phyloP scores from a whole-genome alignment of 202 grass and related monocot species.

The Setaria italica region DNA sequence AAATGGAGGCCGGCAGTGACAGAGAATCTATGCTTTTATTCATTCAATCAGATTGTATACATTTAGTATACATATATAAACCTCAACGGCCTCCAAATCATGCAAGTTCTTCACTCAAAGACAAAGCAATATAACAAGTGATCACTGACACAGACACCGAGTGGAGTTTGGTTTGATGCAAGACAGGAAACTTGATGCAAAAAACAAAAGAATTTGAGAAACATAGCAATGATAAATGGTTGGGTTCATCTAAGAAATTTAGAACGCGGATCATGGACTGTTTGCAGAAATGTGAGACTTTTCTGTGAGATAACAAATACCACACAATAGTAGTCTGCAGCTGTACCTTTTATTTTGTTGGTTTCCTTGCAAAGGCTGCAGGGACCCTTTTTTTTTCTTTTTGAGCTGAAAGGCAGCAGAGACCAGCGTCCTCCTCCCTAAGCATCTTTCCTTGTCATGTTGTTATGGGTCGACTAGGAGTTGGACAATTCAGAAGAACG shows the following conservation, averaged over 20 bases:
- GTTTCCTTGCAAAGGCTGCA: neutral
- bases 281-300: neutral
- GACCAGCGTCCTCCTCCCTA: neutral
- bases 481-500: slow-evolving; percentile 8
- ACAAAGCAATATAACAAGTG: neutral
- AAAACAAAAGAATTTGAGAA: neutral
- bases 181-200: neutral
- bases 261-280: neutral
- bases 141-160: neutral
- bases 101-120: neutral
- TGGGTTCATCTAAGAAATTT: neutral
- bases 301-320: neutral
- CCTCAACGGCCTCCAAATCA: neutral
- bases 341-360: neutral
- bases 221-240: neutral
- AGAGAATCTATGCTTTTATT: slow-evolving; percentile 26
- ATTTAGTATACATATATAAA: neutral
- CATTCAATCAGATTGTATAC: neutral
- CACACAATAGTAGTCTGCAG: neutral
- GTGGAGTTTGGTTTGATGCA: slow-evolving; percentile 16
- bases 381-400: too few species aligned
- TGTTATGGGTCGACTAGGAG: slow-evolving; percentile 32
- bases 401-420: too few species aligned
- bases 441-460: slow-evolving; percentile 30
- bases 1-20: slow-evolving; percentile 22